Evolutionary conservation across 2,329 filamentous ascomycete genomes (phyloP).

Genomic region (Alternaria brassicicola): DNA sequence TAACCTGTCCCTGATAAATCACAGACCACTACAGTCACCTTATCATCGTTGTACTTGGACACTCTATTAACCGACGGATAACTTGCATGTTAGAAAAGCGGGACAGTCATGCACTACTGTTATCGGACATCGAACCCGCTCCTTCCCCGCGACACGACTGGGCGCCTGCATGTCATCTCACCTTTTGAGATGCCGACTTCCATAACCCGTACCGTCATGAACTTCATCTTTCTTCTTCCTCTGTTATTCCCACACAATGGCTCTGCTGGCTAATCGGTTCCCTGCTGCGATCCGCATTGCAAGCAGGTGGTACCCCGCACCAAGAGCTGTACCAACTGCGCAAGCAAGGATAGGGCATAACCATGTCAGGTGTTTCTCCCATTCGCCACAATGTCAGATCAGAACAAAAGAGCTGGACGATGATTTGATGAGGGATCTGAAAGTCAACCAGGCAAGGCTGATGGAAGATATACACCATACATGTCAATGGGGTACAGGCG

Average conservation of each 20-base stretch:
- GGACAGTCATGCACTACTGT: slow-evolving; percentile 21
- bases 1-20: not conserved
- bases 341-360: slow-evolving; percentile 6
- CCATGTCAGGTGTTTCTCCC: slow-evolving; percentile 36
- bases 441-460: slow-evolving; percentile 64
- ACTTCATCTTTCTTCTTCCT: slow-evolving; percentile 3
- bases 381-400: slow-evolving; percentile 42
- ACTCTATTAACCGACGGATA: slow-evolving; percentile 19
- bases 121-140: slow-evolving; percentile 27
- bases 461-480: slow-evolving; percentile 69
- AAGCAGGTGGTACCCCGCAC: slow-evolving; percentile 29
- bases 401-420: slow-evolving; percentile 58
- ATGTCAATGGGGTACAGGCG: slow-evolving; percentile 69
- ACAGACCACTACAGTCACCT: not conserved
- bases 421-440: slow-evolving; percentile 58
- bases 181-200: slow-evolving; percentile 21
- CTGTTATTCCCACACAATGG: slow-evolving; percentile 18
- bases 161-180: slow-evolving; percentile 25
- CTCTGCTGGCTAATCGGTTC: slow-evolving; percentile 16
- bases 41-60: not conserved
- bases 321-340: slow-evolving; percentile 13
- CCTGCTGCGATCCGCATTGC: slow-evolving; percentile 26
- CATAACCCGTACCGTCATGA: slow-evolving; percentile 13
- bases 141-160: slow-evolving; percentile 22
- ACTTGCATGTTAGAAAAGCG: slow-evolving; percentile 18